Base-by-base conservation (phyloP, 2,329 filamentous ascomycete genomes). In the Colletotrichum sp. region DNA sequence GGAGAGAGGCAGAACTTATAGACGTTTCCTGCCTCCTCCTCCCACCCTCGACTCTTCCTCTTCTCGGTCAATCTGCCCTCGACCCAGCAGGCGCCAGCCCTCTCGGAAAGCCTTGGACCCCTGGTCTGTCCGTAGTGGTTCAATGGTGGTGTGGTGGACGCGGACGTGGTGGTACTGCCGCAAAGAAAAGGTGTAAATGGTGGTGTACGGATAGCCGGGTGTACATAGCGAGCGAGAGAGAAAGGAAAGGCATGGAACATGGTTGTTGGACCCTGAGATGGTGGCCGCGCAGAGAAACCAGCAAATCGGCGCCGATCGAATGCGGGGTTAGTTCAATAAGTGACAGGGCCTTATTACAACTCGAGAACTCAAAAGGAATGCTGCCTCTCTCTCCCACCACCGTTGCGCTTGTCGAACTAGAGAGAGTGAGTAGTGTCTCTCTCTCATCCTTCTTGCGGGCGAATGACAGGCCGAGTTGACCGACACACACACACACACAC, bases 321-420 rank as follows among this genome's bases (percentile, higher is more conserved):
- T 73, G 73, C 73, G 73, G 73, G 73, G 73, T 57, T 76, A 67
- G 70, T 73, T 64, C 30, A 72, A 64, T 21, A 13, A 44, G 21
- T 73, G 73, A 76, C 73, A 76, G 73, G 73, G 70, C 73, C 57
- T 68, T 73, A 73, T 73, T 76, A 76, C 73, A 64, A 57, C 72
- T 62, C 60, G 63, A 68, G 39, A 68, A 59, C 73, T 64, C 64
- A 16, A 55, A 44, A 63, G 39, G 59, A 24, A 66, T 28, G 57
- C 28, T n/a, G 55, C 24, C 55, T 24, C 36, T 62, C 34, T 60
- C 32, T 49, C 32, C 49, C 26, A 62, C 26, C 28, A n/a, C 9
- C 12, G 44, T 55, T 44, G 32, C 49, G n/a, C 36, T 44, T 36
- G 34, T 63, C 55, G 16, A 13, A 12, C 28, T 55, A 30, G 28